Conservation (phyloP, 345 rosid species). For the Eucalyptus curtisii region DNA sequence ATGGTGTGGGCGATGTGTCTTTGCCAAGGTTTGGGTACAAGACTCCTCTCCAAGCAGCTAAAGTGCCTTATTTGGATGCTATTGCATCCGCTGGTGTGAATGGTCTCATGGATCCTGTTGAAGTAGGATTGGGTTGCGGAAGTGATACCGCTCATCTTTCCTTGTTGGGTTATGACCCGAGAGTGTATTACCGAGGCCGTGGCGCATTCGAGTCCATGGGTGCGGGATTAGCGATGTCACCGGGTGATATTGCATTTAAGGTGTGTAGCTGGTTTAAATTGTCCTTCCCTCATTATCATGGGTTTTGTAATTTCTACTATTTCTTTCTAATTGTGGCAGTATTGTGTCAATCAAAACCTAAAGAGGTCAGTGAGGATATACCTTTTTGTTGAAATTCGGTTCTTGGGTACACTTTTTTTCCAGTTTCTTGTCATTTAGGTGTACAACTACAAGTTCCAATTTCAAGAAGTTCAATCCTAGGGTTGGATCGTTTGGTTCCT, state of each 20-base stretch:
- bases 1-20: constrained; percentile 88
- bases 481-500: not conserved
- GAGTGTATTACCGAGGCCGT: constrained; percentile 84
- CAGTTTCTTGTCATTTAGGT: not conserved
- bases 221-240: constrained; percentile 94
- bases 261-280: not conserved
- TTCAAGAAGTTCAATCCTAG: not conserved
- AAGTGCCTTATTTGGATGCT: constrained; percentile 67
- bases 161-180: constrained; percentile 78
- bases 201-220: constrained; percentile 99
- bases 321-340: not conserved
- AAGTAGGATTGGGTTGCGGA: constrained; percentile 98
- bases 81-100: constrained; percentile 85
- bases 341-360: not conserved
- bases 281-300: not conserved
- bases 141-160: constrained; percentile 99
- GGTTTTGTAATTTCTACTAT: not conserved
- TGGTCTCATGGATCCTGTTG: constrained; percentile 99
- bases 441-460: not conserved
- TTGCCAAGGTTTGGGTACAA: constrained; percentile 61
- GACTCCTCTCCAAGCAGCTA: constrained; percentile 81
- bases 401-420: not conserved
- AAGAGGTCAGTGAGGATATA: not conserved
- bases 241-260: constrained; percentile 93
- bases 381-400: not conserved